Evolutionary conservation across 495 filamentous ascomycete genomes (phyloP).

Genomic region (Xylaria palmicola): DNA sequence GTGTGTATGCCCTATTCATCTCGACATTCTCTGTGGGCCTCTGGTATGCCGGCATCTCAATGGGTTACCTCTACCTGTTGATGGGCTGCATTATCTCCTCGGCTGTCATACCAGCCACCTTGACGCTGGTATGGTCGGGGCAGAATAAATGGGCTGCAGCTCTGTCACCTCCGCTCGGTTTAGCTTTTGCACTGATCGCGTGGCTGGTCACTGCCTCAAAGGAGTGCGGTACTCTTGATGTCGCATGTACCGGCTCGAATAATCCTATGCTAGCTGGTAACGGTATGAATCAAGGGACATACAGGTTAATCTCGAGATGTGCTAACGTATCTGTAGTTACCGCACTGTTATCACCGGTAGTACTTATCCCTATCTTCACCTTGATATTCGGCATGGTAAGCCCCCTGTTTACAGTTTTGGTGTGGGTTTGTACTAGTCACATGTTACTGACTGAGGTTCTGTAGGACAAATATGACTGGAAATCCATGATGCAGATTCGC

Average conservation of each 20-base stretch:
- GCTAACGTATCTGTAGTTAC: conserved; percentile 34
- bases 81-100: conserved; percentile 92
- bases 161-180: conserved; percentile 72
- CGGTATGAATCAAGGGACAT: conserved; percentile 14
- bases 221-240: conserved; percentile 69
- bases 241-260: conserved; percentile 75
- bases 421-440: not conserved
- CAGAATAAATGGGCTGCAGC: conserved; percentile 81
- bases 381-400: conserved; percentile 31
- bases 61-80: conserved; percentile 69
- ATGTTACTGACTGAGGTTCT: not conserved
- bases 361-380: conserved; percentile 80
- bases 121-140: conserved; percentile 78
- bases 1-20: conserved; percentile 78
- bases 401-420: not conserved
- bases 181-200: conserved; percentile 72
- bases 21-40: conserved; percentile 81
- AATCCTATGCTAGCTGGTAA: conserved; percentile 92
- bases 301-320: not conserved
- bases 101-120: conserved; percentile 78
- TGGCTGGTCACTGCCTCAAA: conserved; percentile 90
- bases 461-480: conserved; percentile 83
- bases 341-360: conserved; percentile 73
- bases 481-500: conserved; percentile 79
- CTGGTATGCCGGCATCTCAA: conserved; percentile 60